Conservation (phyloP, 768 basidiomycete species). For the Tylopilus sp. region DNA sequence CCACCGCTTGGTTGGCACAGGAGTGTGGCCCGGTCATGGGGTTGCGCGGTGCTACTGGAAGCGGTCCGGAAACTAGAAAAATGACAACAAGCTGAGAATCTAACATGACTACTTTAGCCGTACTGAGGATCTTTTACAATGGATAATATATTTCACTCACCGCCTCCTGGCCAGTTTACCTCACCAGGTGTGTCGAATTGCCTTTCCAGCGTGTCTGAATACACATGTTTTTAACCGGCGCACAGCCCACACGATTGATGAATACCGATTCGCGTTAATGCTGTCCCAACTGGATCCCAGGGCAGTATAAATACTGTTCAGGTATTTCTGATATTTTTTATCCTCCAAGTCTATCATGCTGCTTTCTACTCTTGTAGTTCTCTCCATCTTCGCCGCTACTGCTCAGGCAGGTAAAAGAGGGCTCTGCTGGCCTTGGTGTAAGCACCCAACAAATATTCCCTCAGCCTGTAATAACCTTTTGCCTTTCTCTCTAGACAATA, state of each 20-base stretch:
- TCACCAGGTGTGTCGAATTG: too few species aligned
- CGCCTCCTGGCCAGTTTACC: too few species aligned
- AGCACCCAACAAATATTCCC: background rate
- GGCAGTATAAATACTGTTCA: slow-evolving; percentile 12
- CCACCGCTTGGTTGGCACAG: too few species aligned
- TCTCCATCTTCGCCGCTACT: slow-evolving; percentile 20
- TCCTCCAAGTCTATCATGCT: slow-evolving; percentile 21
- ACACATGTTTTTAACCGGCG: too few species aligned
- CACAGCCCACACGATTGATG: too few species aligned
- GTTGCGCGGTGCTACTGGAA: background rate
- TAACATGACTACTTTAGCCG: too few species aligned
- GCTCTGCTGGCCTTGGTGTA: slow-evolving; percentile 37
- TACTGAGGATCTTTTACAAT: too few species aligned
- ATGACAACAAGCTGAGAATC: background rate
- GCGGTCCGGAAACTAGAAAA: background rate
- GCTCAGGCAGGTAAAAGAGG: slow-evolving; percentile 40
- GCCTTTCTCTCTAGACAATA: slow-evolving; percentile 22
- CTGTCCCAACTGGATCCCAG: too few species aligned
- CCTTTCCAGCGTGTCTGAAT: background rate
- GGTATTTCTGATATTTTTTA: background rate
- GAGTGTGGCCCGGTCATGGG: background rate
- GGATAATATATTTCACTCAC: too few species aligned
- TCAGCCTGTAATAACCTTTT: background rate
- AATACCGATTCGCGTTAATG: too few species aligned
- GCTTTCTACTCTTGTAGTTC: slow-evolving; percentile 13